Percentiles rank a stretch among this genome's conserved stretches.
phyloP scores from a whole-genome alignment of 352 stramenopile genomes.

The Saprolegnia parasitica region DNA sequence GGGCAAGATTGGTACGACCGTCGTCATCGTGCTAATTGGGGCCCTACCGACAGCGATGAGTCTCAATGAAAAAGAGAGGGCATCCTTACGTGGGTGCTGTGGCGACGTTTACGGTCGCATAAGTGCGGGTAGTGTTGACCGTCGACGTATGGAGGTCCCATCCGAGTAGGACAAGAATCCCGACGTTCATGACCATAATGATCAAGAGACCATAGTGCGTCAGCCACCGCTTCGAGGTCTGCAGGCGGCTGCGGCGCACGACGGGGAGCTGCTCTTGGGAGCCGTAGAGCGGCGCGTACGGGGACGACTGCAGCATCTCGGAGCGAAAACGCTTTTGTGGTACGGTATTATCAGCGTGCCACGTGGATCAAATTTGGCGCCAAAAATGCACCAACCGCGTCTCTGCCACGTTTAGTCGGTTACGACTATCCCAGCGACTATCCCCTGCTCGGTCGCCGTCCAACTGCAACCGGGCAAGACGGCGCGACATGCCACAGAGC shows the following conservation, averaged over 20 bases:
- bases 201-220: background rate
- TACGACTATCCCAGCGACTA: too few species aligned
- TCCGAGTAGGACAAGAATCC: background rate
- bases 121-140: background rate
- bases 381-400: too few species aligned
- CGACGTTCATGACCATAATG: conserved; percentile 8
- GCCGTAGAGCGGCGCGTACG: background rate
- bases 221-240: background rate
- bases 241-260: background rate
- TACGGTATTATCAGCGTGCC: background rate
- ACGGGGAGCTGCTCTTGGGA: background rate
- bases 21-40: too few species aligned
- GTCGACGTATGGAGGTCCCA: background rate
- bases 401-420: too few species aligned
- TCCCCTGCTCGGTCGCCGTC: too few species aligned
- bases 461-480: too few species aligned
- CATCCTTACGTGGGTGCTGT: background rate
- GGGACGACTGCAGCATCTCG: background rate
- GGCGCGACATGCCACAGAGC: too few species aligned
- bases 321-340: background rate
- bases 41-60: background rate
- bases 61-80: too few species aligned
- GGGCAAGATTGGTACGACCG: conserved; percentile 33
- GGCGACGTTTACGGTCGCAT: background rate
- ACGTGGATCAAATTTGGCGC: too few species aligned